phyloP scores from a whole-genome alignment of 345 rosid species.

The Brassica carinata region DNA sequence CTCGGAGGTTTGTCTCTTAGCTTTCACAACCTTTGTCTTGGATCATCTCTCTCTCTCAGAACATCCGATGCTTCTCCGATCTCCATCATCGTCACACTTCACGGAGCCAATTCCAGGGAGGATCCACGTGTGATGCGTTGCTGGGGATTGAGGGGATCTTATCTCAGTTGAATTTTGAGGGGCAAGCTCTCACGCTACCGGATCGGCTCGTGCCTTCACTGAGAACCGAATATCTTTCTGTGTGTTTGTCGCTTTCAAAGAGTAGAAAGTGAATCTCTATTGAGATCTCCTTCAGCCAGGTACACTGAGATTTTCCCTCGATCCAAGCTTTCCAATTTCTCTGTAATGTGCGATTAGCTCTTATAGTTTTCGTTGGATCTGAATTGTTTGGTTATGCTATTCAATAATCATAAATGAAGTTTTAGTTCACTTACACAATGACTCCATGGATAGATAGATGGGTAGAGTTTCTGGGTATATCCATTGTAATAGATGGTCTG shows the following conservation, averaged over 20 bases:
- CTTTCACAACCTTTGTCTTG: constrained; percentile 7
- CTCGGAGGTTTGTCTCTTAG: neutral
- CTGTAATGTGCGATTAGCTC: no score
- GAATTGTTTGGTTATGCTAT: neutral
- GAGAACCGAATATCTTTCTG: neutral
- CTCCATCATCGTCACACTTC: constrained; percentile 15
- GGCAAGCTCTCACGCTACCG: constrained; percentile 20
- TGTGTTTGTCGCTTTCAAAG: neutral
- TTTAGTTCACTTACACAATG: no score
- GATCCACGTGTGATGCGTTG: constrained; percentile 15
- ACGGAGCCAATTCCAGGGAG: constrained; percentile 12
- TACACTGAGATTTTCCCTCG: neutral
- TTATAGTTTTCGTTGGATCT: neutral
- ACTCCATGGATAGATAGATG: no score
- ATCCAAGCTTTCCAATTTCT: constrained; percentile 1
- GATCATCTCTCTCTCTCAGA: constrained; percentile 29
- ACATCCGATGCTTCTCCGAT: constrained; percentile 31
- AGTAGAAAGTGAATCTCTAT: constrained; percentile 21
- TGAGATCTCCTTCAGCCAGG: constrained; percentile 20
- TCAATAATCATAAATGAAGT: no score
- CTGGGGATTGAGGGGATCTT: constrained; percentile 20
- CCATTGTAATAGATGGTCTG: no score
- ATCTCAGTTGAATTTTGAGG: constrained; percentile 13
- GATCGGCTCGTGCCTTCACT: constrained; percentile 19
- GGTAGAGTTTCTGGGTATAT: no score